phyloP scores from a whole-genome alignment of 441 rosid genomes.

The Iberis amara region DNA sequence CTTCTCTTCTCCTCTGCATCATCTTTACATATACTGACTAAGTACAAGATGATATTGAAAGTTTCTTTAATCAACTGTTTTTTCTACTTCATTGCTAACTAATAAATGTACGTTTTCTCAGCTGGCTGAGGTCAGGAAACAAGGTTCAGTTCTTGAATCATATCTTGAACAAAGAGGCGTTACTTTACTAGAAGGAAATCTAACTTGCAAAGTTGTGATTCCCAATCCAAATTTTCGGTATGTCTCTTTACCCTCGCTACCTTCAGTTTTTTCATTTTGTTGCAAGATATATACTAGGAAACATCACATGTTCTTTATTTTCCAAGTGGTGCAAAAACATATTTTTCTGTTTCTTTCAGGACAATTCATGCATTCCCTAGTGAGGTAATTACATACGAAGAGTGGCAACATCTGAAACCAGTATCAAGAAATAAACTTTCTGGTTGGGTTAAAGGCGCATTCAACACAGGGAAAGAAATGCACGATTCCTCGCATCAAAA shows the following conservation, averaged over 20 bases:
- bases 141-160: slow-evolving; percentile 68
- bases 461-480: slow-evolving; percentile 72
- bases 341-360: slow-evolving; percentile 34
- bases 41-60: neutral
- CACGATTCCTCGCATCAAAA: slow-evolving; percentile 70
- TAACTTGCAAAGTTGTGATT: slow-evolving; percentile 77
- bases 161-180: slow-evolving; percentile 89
- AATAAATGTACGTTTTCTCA: slow-evolving; percentile 31
- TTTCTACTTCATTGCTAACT: slow-evolving; percentile 2
- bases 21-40: neutral
- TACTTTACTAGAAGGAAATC: slow-evolving; percentile 63
- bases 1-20: neutral
- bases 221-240: slow-evolving; percentile 78
- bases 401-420: slow-evolving; percentile 68
- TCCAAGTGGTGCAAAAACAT: neutral
- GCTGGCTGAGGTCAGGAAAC: slow-evolving; percentile 56
- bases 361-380: slow-evolving; percentile 56
- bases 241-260: slow-evolving; percentile 7
- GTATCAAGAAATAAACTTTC: slow-evolving; percentile 48
- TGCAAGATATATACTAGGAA: neutral
- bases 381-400: slow-evolving; percentile 70
- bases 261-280: neutral
- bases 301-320: neutral
- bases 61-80: neutral
- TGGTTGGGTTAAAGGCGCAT: slow-evolving; percentile 82